Evolutionary conservation across 352 stramenopile genomes (phyloP), one percentile per base, ranked within the genome.

Genomic region (Thalassiosira exigua): DNA sequence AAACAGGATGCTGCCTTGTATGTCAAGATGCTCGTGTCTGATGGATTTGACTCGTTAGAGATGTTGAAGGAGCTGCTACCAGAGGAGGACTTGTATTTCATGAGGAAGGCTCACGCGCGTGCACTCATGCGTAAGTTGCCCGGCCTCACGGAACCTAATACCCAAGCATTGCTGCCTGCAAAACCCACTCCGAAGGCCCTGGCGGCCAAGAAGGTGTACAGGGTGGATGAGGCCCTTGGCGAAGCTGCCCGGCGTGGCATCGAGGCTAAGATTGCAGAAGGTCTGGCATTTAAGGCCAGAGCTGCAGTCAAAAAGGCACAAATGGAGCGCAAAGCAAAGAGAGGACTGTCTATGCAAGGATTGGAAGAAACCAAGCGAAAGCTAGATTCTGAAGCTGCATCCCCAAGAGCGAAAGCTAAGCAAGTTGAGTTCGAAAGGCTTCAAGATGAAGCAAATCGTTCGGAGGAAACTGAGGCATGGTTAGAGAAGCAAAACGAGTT

Each of bases 1-100:
- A 68, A 73, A 61, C 39, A 70, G 7, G 70, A 79, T 79, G 60
- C 42, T 57, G 24, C 53, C 42, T 33, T 73, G 27, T 82, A 82
- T 33, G 74, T 53, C 27, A 51, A 68, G 24, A 60, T 21, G 22
- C 64, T 84, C 26, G 58, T 77, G 26, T 53, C 70, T 42, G 75
- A 84, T 27, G 75, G 75, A 39, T 84, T 84, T 59, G 75, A 84
- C 50, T 84, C 69, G 19, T 42, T 60, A 1, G 61, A 84, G 24
- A 84, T 81, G 70, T 48, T 83, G 4, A 41, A 73, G 22, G 66
- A 74, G 29, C 14, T 81, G 14, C 48, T 61, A 9, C n/a, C n/a
- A n/a, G 57, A 54, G 17, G 75, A 81, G 42, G 75, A 81, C 21
- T 27, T 80, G 3, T 30, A 50, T 26, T 84, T 84, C 57, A 84